Conservation (phyloP, 1,284 basidiomycete species). For the Naganishia liquefaciens region DNA sequence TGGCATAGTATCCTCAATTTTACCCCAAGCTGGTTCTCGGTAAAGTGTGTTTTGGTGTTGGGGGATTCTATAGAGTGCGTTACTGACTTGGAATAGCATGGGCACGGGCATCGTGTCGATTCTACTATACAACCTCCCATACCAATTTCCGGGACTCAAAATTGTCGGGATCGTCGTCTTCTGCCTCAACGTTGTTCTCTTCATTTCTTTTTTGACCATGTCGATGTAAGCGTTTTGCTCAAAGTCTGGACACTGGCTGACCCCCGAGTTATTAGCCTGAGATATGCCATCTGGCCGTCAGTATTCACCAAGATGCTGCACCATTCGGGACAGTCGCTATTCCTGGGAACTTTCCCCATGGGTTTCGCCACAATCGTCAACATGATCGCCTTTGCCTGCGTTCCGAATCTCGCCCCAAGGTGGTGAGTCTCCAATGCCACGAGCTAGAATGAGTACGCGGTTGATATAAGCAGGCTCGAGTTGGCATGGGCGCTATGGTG, state of each 20-base stretch:
- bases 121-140: constrained; percentile 56
- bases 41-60: constrained; percentile 1
- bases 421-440: constrained; percentile 5
- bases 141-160: constrained; percentile 52
- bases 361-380: constrained; percentile 61
- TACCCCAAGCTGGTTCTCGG: constrained; percentile 33
- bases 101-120: constrained; percentile 57
- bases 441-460: background rate
- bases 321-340: constrained; percentile 68
- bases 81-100: constrained; percentile 44
- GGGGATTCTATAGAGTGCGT: background rate
- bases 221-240: constrained; percentile 44
- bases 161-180: constrained; percentile 60
- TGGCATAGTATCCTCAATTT: constrained; percentile 28
- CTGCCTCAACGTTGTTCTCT: constrained; percentile 66
- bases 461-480: constrained; percentile 7
- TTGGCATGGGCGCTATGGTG: constrained; percentile 73
- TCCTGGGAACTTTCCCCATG: constrained; percentile 70
- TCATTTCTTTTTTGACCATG: constrained; percentile 60
- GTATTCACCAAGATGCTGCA: constrained; percentile 62
- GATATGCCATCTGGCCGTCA: constrained; percentile 63
- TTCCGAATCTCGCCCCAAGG: constrained; percentile 35
- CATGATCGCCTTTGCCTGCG: constrained; percentile 56
- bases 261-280: constrained; percentile 35
- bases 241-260: background rate